These are phyloP conservation scores for Rostrohypoxylon terebratum DNA, from an alignment of 495 filamentous ascomycete genomes.

Conservation along the genomic window DNA sequence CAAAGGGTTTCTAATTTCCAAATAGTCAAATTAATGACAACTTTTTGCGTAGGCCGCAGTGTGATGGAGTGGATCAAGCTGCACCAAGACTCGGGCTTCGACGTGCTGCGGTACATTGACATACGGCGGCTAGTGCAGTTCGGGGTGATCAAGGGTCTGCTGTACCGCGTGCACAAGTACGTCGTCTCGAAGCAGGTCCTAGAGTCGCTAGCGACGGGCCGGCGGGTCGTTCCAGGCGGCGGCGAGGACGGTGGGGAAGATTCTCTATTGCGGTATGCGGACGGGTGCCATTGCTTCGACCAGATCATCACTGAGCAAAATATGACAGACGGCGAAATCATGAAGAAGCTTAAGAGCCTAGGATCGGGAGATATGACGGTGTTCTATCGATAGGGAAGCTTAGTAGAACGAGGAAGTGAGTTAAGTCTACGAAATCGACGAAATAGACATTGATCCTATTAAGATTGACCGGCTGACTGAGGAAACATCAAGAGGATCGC, in stretches of 20 bases:
- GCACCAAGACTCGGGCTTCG: slow-evolving; percentile 68
- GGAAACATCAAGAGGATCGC: too few relatives aligned
- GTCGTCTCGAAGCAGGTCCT: slow-evolving; percentile 72
- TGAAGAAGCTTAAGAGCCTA: slow-evolving; percentile 60
- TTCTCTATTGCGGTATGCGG: slow-evolving; percentile 73
- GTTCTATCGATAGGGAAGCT: slow-evolving; percentile 56
- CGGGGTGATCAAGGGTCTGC: slow-evolving; percentile 91
- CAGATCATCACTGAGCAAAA: slow-evolving; percentile 86
- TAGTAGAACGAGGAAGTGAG: neutral
- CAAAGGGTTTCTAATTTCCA: slow-evolving; percentile 60
- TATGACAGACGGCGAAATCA: slow-evolving; percentile 68
- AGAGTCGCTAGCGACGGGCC: slow-evolving; percentile 55
- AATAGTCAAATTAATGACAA: slow-evolving; percentile 79
- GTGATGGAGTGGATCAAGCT: slow-evolving; percentile 84
- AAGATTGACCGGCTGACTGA: too few relatives aligned
- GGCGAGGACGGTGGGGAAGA: slow-evolving; percentile 34
- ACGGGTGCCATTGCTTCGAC: slow-evolving; percentile 87
- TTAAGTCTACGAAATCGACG: neutral
- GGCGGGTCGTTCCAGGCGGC: slow-evolving; percentile 35
- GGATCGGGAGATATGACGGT: slow-evolving; percentile 62
- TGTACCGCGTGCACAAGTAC: slow-evolving; percentile 96
- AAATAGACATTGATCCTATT: neutral
- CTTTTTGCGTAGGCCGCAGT: slow-evolving; percentile 79
- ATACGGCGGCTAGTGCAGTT: slow-evolving; percentile 93
- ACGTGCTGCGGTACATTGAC: slow-evolving; percentile 78